Evolutionary conservation across 805 yeast species (phyloP).

Genomic region (Kodamaea leandrae): DNA sequence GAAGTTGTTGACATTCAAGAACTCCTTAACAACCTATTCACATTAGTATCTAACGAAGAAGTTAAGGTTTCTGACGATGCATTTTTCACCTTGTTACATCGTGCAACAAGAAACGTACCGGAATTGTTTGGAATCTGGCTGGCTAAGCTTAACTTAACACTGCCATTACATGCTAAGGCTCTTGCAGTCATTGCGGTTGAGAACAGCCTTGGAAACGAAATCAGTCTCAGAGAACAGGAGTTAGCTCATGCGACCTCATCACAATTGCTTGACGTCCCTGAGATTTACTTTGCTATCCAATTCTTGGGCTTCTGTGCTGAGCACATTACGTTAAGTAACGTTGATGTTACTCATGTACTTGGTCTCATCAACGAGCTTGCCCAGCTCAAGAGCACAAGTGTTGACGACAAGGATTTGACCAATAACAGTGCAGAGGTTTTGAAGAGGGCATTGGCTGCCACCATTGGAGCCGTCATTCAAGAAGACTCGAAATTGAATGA

Average conservation of each 20-base stretch:
- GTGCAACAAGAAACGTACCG: slow-evolving; percentile 8
- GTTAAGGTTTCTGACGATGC: background rate
- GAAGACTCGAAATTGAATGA: slow-evolving; percentile 6
- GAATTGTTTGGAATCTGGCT: slow-evolving; percentile 9
- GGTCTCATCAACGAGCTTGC: slow-evolving; percentile 8
- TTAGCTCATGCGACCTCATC: slow-evolving; percentile 35
- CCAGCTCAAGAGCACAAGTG: slow-evolving; percentile 6
- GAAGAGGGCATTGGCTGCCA: slow-evolving; percentile 10
- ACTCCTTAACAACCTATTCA: background rate
- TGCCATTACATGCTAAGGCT: slow-evolving; percentile 28
- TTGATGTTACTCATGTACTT: slow-evolving; percentile 37
- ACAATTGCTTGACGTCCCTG: slow-evolving; percentile 17
- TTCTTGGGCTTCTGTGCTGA: slow-evolving; percentile 34
- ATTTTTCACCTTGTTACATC: slow-evolving; percentile 8
- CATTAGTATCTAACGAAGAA: background rate
- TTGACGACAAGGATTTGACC: slow-evolving; percentile 9
- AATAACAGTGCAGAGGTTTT: slow-evolving; percentile 10
- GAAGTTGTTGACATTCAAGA: background rate
- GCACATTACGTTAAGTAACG: slow-evolving; percentile 1
- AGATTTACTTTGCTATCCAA: slow-evolving; percentile 35
- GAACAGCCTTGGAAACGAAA: slow-evolving; percentile 18
- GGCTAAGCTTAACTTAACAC: slow-evolving; percentile 16
- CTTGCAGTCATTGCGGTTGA: slow-evolving; percentile 29
- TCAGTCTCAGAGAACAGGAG: slow-evolving; percentile 26
- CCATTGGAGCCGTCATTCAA: slow-evolving; percentile 12